phyloP scores from a whole-genome alignment of 331 rosid species.

The Ulmus americana region DNA sequence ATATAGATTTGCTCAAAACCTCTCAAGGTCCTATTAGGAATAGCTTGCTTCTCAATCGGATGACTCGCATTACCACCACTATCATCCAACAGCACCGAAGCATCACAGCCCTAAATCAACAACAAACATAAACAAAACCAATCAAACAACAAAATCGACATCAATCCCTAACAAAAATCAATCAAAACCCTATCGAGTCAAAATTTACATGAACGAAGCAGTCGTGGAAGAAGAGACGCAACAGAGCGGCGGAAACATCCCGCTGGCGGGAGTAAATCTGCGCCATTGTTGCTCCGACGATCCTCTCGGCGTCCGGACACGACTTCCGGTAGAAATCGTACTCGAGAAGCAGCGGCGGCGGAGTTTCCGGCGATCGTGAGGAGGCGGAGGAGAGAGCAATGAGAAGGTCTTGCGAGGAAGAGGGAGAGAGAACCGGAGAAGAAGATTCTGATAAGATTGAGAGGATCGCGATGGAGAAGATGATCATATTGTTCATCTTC shows the following conservation, averaged over 20 bases:
- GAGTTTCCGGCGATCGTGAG: slow-evolving; percentile 1
- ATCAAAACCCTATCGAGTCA: neutral
- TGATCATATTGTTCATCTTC: slow-evolving; percentile 5
- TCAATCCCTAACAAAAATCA: neutral
- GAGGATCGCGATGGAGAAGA: slow-evolving; percentile 33
- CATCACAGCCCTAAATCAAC: slow-evolving; percentile 69
- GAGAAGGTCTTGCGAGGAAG: slow-evolving; percentile 15
- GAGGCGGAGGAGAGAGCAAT: slow-evolving; percentile 6
- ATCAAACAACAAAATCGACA: neutral
- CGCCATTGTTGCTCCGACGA: slow-evolving; percentile 41
- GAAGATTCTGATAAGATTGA: slow-evolving; percentile 22
- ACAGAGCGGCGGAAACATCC: slow-evolving; percentile 52
- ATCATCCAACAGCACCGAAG: slow-evolving; percentile 74
- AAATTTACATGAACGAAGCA: slow-evolving; percentile 63
- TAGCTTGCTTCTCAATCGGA: slow-evolving; percentile 56
- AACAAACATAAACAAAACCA: neutral
- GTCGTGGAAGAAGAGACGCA: slow-evolving; percentile 84
- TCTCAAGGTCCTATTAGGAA: slow-evolving; percentile 63
- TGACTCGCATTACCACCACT: slow-evolving; percentile 32
- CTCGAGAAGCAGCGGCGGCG: slow-evolving; percentile 22
- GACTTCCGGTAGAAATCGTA: slow-evolving; percentile 50
- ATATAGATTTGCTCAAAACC: slow-evolving; percentile 55
- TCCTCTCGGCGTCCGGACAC: slow-evolving; percentile 60
- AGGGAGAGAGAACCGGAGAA: slow-evolving; percentile 5
- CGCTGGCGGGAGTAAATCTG: slow-evolving; percentile 41